phyloP scores from a whole-genome alignment of 768 basidiomycete genomes.

The Lanmaoa pseudosensibilis region DNA sequence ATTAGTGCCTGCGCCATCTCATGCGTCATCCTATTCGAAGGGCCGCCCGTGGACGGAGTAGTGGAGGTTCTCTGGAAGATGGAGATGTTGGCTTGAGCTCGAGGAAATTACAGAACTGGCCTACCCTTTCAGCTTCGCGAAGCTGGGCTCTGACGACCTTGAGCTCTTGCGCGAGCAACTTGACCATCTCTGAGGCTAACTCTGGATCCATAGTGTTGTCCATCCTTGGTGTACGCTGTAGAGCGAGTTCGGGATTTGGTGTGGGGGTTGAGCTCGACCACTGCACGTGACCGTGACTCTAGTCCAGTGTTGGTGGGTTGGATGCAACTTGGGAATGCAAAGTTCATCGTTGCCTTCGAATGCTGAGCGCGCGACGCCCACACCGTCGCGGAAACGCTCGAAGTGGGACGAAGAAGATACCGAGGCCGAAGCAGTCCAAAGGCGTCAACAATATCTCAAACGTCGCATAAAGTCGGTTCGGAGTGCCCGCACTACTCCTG shows the following conservation, averaged over 20 bases:
- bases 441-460: constrained; percentile 46
- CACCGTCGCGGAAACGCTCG: constrained; percentile 70
- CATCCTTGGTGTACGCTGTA: constrained; percentile 5
- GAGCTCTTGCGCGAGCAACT: constrained; percentile 27
- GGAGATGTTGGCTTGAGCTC: background rate
- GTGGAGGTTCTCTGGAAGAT: constrained; percentile 12
- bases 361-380: constrained; percentile 40
- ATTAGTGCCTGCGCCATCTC: constrained; percentile 11
- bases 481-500: constrained; percentile 15
- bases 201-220: constrained; percentile 28
- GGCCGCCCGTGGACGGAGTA: background rate
- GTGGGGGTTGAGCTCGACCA: too few relatives aligned
- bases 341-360: constrained; percentile 25
- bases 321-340: constrained; percentile 2
- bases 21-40: background rate
- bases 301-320: background rate
- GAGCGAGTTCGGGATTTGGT: too few relatives aligned
- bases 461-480: constrained; percentile 49
- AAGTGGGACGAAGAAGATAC: constrained; percentile 66
- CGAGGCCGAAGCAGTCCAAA: constrained; percentile 37
- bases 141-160: constrained; percentile 24
- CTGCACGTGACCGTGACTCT: constrained; percentile 13
- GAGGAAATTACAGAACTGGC: background rate
- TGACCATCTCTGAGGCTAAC: constrained; percentile 25
- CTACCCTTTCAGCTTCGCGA: constrained; percentile 23